Base-by-base conservation (phyloP, 805 yeast genomes). In the Ogataea wickerhamii region DNA sequence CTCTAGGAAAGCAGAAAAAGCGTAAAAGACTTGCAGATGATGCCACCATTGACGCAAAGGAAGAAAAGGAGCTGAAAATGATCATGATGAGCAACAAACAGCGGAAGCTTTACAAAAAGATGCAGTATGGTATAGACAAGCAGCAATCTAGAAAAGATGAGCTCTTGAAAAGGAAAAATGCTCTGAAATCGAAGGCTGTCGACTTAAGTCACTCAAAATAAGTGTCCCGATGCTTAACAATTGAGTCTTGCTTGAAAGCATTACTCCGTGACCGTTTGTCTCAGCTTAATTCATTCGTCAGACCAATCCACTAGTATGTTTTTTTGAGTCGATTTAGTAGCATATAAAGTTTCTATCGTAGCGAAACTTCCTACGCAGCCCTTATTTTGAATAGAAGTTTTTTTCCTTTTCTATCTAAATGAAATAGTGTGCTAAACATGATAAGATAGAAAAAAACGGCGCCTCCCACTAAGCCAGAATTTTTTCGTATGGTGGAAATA, bases 51-150 rank as follows among this genome's bases (percentile, higher is more conserved):
- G 20, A 11, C 29, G 89, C 43, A 35, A 35, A 48, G 40, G 53
- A 83, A 68, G 97, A 88, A 62, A 86, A 87, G 68, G 93, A 89
- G 49, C 77, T 91, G 70, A 86, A 86, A 71, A 80, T 80, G 81
- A 87, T 88, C 58, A 91, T 93, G 98, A 91, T 93, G 98, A 76
- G 91, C 53, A 88, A 88, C 70, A 93, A 91, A 66, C 95, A 91
- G 69, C 85, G 88, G 73, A 87, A 86, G 64, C 71, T 89, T 49
- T 93, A 93, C 73, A 84, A 84, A 71, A 85, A 85, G 80, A 87
- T 91, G 95, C 93, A 87, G 68, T 81, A 87, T 61, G 91, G 95
- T 42, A 78, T 85, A 53, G 80, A 82, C 43, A 79, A 86, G 76
- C 84, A 86, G 68, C 87, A 85, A 56, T 73, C 73, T 36, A 80